These are phyloP conservation scores for Neurospora pannonica DNA, from an alignment of 495 filamentous ascomycete species.

Conservation along the genomic window DNA sequence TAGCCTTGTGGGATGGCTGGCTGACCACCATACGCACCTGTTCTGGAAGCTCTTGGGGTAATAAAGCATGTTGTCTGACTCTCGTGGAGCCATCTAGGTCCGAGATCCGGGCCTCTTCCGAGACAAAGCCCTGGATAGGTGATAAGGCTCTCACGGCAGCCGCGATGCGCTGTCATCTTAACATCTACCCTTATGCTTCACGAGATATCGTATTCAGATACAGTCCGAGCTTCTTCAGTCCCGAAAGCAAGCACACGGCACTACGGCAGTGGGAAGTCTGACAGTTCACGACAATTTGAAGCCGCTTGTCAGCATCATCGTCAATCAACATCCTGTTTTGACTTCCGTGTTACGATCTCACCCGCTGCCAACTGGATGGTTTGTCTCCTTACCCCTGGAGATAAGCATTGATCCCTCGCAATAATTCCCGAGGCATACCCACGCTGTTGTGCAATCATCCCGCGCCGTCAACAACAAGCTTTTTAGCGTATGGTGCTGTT, in stretches of 20 bases:
- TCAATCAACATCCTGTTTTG: neutral
- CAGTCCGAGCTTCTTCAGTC: neutral
- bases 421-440: neutral
- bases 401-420: neutral
- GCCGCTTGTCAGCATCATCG: neutral
- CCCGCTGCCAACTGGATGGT: neutral
- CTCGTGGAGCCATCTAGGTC: neutral
- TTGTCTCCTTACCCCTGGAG: neutral
- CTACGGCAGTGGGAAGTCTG: neutral
- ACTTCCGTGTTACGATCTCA: neutral
- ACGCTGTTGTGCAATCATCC: neutral
- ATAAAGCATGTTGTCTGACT: neutral
- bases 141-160: neutral
- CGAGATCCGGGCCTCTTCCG: neutral
- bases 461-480: neutral
- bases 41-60: neutral
- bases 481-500: neutral
- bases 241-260: neutral
- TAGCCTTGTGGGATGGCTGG: neutral
- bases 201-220: neutral
- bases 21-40: neutral
- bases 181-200: neutral
- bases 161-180: neutral
- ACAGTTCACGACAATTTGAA: neutral
- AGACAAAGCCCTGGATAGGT: too few relatives aligned